Conservation (phyloP, 495 filamentous ascomycete genomes). For the Ascobolus immersus region DNA sequence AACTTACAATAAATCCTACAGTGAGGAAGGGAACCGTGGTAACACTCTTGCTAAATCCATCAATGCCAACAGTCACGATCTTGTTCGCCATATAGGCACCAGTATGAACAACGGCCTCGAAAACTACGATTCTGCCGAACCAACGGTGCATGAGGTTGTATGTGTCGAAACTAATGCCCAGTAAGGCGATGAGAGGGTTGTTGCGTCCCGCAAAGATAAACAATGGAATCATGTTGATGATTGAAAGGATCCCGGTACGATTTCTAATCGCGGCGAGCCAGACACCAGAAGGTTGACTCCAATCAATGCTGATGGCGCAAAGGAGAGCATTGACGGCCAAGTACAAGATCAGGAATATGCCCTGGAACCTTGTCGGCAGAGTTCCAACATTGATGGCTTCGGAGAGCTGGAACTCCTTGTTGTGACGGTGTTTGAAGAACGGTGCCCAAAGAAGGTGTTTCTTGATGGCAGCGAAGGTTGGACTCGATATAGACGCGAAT, state of each 20-base stretch:
- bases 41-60: conserved; percentile 17
- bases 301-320: conserved; percentile 48
- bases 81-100: conserved; percentile 28
- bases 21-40: conserved; percentile 18
- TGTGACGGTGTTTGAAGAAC: conserved; percentile 58
- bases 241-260: conserved; percentile 55
- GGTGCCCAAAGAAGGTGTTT: conserved; percentile 62
- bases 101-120: conserved; percentile 55
- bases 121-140: conserved; percentile 65
- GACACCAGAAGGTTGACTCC: conserved; percentile 21
- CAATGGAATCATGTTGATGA: conserved; percentile 77
- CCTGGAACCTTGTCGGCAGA: conserved; percentile 63
- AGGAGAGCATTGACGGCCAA: conserved; percentile 54
- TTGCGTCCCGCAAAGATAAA: conserved; percentile 76
- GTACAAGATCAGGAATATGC: conserved; percentile 46
- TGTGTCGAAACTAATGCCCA: conserved; percentile 82
- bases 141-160: conserved; percentile 89
- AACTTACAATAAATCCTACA: conserved; percentile 31
- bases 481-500: too few species aligned
- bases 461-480: conserved; percentile 54
- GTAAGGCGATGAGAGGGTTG: conserved; percentile 62
- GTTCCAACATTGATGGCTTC: conserved; percentile 71
- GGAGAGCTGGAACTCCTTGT: conserved; percentile 66
- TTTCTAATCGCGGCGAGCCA: conserved; percentile 49
- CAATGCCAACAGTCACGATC: conserved; percentile 18